Evolutionary conservation across 352 stramenopile species (phyloP).

Genomic region (Pythium brachiatum): DNA sequence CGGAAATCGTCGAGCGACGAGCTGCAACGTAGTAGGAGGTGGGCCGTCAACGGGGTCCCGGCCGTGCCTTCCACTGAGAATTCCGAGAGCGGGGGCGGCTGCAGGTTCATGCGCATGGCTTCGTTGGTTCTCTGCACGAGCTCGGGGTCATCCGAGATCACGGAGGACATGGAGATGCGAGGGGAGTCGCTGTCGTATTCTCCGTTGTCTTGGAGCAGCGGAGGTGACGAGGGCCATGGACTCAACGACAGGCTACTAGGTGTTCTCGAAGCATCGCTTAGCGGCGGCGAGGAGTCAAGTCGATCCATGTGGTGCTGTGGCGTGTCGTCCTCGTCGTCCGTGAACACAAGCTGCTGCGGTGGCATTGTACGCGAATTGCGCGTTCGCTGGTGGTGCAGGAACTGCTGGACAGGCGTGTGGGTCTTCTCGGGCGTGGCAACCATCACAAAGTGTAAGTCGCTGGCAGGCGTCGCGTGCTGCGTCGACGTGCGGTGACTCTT

Average conservation of each 20-base stretch:
- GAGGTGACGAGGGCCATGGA: not conserved
- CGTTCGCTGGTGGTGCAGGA: not conserved
- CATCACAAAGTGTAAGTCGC: constrained; percentile 23
- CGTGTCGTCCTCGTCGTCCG: constrained; percentile 6
- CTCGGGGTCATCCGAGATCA: constrained; percentile 14
- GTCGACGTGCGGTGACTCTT: constrained; percentile 4
- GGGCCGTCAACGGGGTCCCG: not conserved
- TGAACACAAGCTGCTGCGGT: not conserved
- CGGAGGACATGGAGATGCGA: constrained; percentile 16
- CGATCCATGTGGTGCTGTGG: constrained; percentile 12
- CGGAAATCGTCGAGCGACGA: constrained; percentile 30
- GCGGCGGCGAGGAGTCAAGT: constrained; percentile 12
- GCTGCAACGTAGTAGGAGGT: constrained; percentile 12
- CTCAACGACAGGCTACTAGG: constrained; percentile 2
- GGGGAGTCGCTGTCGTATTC: constrained; percentile 16
- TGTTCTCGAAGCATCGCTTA: not conserved
- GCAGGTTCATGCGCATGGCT: not conserved
- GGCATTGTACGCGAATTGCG: not conserved
- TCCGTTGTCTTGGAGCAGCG: constrained; percentile 14
- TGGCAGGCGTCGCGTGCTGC: not conserved
- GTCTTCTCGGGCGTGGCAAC: constrained; percentile 17
- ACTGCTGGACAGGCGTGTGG: not conserved
- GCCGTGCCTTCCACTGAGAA: not conserved
- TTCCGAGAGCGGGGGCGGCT: not conserved
- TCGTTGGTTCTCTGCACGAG: constrained; percentile 4